Evolutionary conservation across 352 stramenopile genomes (phyloP), one percentile per base, ranked within the genome.

Genomic region (Phytophthora europaea): DNA sequence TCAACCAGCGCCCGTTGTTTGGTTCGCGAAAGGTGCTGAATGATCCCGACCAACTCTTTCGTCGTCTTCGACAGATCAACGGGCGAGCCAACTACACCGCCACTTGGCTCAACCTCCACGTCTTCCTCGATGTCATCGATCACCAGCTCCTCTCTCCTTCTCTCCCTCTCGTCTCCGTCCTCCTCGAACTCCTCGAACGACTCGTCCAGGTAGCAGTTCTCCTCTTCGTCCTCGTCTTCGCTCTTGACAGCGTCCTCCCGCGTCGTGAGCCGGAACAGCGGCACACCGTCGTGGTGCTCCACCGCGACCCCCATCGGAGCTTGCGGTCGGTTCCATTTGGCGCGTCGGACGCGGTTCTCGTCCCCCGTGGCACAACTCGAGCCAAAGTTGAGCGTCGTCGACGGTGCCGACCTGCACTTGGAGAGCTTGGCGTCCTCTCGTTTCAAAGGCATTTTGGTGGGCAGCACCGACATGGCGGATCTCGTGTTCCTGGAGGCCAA

Each of bases 121-220:
- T 75, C 55, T 56, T 72, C 62, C 3, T 76, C 74, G 56, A 82
- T 72, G 2, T 77, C 73, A 23, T 80, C 50, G 12, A 78, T 71
- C 43, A 84, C 65, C 15, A 78, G 64, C 20, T 84, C 77, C 55
- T 67, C 60, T 31, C 59, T 26, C 0, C 12, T 43, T 20, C n/a
- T 40, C 59, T 67, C 8, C 4, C 10, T 40, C 4, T 33, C 57
- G 2, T 65, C 62, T 0, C 75, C 76, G 1, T 88, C 75, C 1
- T 85, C 83, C 47, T 94, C 85, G 76, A 94, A 94, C 31, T 92
- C 88, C 70, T 96, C 89, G 72, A 96, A 96, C 0, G 87, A 94
- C 40, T 96, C 89, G 18, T 94, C 87, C 70, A 93, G 65, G 65
- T 96, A 96, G 20, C 71, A 83, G 6, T 94, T 85, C 33, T 91